These are phyloP conservation scores for Aschersonia sp. DNA, from an alignment of 2,329 filamentous ascomycete species.

Conservation along the genomic window DNA sequence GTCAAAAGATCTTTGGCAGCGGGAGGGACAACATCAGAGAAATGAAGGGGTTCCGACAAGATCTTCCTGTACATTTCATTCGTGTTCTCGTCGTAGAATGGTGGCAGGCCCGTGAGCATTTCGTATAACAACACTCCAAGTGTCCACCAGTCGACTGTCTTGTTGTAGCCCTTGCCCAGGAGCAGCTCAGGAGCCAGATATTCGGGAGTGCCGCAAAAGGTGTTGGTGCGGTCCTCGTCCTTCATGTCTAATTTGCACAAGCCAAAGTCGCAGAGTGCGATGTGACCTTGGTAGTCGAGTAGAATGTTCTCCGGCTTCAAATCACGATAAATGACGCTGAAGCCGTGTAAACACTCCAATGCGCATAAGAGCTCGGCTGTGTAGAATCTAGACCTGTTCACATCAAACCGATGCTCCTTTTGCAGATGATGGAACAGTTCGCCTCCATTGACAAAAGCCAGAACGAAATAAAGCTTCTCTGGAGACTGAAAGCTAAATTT, in stretches of 20 bases:
- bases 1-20: slow-evolving; percentile 86
- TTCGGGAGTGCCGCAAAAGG: slow-evolving; percentile 94
- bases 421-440: slow-evolving; percentile 96
- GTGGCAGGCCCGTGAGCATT: slow-evolving; percentile 93
- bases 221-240: slow-evolving; percentile 96
- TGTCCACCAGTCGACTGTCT: slow-evolving; percentile 99
- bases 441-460: slow-evolving; percentile 95
- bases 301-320: slow-evolving; percentile 83
- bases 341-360: slow-evolving; percentile 88
- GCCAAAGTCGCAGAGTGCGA: slow-evolving; percentile 94
- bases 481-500: slow-evolving; percentile 99
- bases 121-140: slow-evolving; percentile 92
- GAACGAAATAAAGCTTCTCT: slow-evolving; percentile 92
- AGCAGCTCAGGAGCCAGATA: slow-evolving; percentile 91
- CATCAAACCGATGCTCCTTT: slow-evolving; percentile 93
- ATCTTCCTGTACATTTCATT: slow-evolving; percentile 99
- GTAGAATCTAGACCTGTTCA: slow-evolving; percentile 93
- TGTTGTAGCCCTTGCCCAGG: slow-evolving; percentile 89
- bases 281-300: slow-evolving; percentile 93
- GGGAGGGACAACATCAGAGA: slow-evolving; percentile 86
- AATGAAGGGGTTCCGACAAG: slow-evolving; percentile 85
- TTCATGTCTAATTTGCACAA: slow-evolving; percentile 99
- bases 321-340: slow-evolving; percentile 88
- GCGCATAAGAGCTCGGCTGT: slow-evolving; percentile 92
- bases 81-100: slow-evolving; percentile 97